These are phyloP conservation scores for Nicotiana attenuata DNA, from an alignment of 257 asterid genomes.

Conservation along the genomic window DNA sequence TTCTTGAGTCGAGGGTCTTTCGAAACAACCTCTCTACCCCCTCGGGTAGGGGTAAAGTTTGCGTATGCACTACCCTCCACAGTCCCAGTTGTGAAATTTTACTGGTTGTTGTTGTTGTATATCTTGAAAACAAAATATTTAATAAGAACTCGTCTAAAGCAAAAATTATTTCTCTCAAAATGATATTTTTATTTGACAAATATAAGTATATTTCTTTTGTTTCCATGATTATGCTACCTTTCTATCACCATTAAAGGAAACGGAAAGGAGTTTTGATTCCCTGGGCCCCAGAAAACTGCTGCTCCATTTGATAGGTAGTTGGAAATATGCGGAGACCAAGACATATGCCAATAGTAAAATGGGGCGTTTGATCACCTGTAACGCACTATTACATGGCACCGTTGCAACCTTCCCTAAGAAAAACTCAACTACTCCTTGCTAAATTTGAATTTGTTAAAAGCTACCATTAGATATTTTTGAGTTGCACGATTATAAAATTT, in stretches of 20 bases:
- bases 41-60: too few relatives aligned
- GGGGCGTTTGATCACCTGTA: not conserved
- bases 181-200: not conserved
- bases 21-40: too few relatives aligned
- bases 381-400: not conserved
- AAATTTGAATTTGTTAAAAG: not conserved
- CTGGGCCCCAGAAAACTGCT: not conserved
- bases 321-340: not conserved
- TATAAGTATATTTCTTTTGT: not conserved
- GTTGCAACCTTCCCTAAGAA: not conserved
- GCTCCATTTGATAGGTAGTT: not conserved
- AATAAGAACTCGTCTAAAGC: not conserved
- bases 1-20: too few relatives aligned
- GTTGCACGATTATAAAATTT: not conserved
- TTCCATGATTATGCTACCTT: not conserved
- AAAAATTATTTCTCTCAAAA: not conserved
- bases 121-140: not conserved
- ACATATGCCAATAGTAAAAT: not conserved
- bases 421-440: not conserved
- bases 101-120: not conserved
- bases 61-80: too few relatives aligned
- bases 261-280: constrained; percentile 7
- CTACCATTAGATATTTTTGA: not conserved
- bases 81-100: too few relatives aligned
- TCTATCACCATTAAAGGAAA: not conserved